Percentiles rank a stretch among this genome's conserved stretches.
These are phyloP conservation scores for Torulaspora gathmanii DNA, from an alignment of 805 yeast genomes.

Conservation along the genomic window DNA sequence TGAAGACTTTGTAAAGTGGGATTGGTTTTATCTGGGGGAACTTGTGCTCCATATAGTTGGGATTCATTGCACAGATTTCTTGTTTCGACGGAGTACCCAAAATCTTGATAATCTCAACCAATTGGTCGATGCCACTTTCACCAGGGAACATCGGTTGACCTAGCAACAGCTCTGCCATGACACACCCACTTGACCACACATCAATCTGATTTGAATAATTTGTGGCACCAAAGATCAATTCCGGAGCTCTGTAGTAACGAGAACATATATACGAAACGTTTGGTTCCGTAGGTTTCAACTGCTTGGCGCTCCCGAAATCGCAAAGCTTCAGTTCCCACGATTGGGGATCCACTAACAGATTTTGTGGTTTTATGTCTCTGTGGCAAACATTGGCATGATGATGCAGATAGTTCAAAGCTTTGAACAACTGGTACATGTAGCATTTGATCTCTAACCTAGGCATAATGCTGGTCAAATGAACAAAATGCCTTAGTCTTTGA, in stretches of 20 bases:
- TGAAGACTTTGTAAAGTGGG: constrained; percentile 63
- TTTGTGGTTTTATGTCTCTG: constrained; percentile 94
- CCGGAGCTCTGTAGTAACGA: constrained; percentile 95
- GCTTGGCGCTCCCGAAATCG: constrained; percentile 95
- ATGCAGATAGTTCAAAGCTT: constrained; percentile 78
- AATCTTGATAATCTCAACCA: constrained; percentile 92
- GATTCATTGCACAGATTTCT: constrained; percentile 91
- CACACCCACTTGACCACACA: constrained; percentile 97
- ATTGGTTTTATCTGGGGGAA: constrained; percentile 85
- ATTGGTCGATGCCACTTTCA: constrained; percentile 94
- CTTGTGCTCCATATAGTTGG: constrained; percentile 94
- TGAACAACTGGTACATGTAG: constrained; percentile 69
- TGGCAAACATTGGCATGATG: constrained; percentile 75
- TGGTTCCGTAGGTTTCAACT: constrained; percentile 82
- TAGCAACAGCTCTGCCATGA: constrained; percentile 90
- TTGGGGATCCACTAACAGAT: constrained; percentile 75
- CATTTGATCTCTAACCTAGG: constrained; percentile 84
- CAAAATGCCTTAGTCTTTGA: constrained; percentile 82
- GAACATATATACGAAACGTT: constrained; percentile 96
- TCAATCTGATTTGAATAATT: constrained; percentile 95
- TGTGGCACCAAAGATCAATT: constrained; percentile 93
- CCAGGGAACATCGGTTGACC: constrained; percentile 99
- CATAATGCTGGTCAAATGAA: constrained; percentile 69
- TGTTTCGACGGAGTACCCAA: constrained; percentile 93
- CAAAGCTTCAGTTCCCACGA: constrained; percentile 84